Conservation (phyloP, 2,329 filamentous ascomycete genomes). For the Monilinia fructigena region DNA sequence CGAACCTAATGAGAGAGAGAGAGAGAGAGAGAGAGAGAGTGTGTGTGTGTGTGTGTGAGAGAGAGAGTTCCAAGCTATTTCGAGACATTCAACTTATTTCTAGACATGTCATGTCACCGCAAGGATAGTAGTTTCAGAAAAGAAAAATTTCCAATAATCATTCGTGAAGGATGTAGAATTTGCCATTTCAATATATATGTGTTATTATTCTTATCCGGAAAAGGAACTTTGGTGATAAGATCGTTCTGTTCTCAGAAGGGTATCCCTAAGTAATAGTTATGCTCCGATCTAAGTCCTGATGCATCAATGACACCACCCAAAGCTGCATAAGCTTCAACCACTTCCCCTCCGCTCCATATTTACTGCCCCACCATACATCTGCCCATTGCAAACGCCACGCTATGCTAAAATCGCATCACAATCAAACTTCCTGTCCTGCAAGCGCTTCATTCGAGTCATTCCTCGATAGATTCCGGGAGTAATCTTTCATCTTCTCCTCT, state of each 20-base stretch:
- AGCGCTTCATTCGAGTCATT: slow-evolving; percentile 2
- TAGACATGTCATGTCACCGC: background rate
- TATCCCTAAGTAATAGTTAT: slow-evolving; percentile 20
- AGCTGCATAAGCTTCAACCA: slow-evolving; percentile 15
- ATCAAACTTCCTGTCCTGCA: slow-evolving; percentile 5
- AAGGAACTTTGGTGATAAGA: slow-evolving; percentile 7
- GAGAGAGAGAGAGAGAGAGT: no score
- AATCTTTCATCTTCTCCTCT: background rate
- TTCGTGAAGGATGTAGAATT: background rate
- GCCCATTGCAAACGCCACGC: slow-evolving; percentile 21
- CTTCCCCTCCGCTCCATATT: slow-evolving; percentile 2
- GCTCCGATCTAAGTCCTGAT: slow-evolving; percentile 4
- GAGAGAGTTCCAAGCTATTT: no score
- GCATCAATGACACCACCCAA: slow-evolving; percentile 13
- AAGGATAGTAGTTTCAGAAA: background rate
- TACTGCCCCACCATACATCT: slow-evolving; percentile 12
- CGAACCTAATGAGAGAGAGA: background rate
- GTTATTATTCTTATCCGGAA: slow-evolving; percentile 13
- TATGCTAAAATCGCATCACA: slow-evolving; percentile 20
- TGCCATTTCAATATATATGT: background rate
- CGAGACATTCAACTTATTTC: background rate
- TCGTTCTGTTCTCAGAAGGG: background rate
- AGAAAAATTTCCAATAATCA: background rate
- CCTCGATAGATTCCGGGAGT: background rate
- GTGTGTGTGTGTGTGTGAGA: no score